These are phyloP conservation scores for Penicillium thymicola DNA, from an alignment of 2,329 filamentous ascomycete species.

Conservation along the genomic window DNA sequence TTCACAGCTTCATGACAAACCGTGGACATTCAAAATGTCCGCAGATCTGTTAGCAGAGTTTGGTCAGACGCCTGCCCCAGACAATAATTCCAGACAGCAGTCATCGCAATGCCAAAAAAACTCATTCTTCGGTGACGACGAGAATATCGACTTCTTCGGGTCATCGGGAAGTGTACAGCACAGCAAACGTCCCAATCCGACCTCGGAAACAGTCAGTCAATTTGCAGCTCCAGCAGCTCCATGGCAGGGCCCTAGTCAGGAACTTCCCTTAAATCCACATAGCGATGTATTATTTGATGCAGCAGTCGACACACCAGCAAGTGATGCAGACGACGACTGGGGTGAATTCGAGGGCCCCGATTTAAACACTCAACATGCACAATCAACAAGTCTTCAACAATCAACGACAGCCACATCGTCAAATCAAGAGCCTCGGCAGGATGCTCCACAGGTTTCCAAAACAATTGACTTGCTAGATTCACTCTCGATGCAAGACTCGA, in stretches of 20 bases:
- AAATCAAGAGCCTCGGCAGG: not conserved
- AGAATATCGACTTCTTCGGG: constrained; percentile 16
- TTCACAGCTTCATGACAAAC: constrained; percentile 1
- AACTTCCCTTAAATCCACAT: constrained; percentile 24
- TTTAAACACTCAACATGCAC: constrained; percentile 10
- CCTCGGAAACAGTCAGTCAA: not conserved
- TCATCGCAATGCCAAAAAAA: constrained; percentile 9
- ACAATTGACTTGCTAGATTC: constrained; percentile 30
- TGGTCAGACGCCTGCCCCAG: constrained; percentile 27
- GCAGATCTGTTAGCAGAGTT: constrained; percentile 55
- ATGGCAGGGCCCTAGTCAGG: constrained; percentile 6
- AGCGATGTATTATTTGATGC: constrained; percentile 65
- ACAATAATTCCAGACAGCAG: constrained; percentile 12
- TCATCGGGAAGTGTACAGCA: not conserved
- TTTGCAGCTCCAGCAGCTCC: constrained; percentile 3
- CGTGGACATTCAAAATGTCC: constrained; percentile 43
- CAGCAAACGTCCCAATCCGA: not conserved
- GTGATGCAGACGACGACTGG: constrained; percentile 42
- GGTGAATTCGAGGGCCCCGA: constrained; percentile 45
- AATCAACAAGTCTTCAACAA: not conserved
- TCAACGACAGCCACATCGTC: not conserved
- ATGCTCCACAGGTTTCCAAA: not conserved
- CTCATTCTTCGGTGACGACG: constrained; percentile 25
- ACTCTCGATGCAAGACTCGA: constrained; percentile 27
- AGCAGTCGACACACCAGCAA: constrained; percentile 26